phyloP scores from a whole-genome alignment of 331 rosid species.

The Malus hybrid region DNA sequence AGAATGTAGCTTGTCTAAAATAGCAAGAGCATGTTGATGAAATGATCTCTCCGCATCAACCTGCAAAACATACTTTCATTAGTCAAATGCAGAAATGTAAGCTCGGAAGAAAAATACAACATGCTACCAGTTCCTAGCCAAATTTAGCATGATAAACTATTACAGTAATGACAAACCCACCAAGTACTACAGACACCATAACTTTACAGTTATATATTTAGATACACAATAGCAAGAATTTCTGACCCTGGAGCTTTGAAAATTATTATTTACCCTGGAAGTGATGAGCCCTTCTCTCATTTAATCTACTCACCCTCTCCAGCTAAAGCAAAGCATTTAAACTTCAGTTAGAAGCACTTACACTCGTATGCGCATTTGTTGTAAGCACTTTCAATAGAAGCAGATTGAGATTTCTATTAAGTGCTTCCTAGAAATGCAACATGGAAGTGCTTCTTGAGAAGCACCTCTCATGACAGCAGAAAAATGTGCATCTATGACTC shows the following conservation, averaged over 20 bases:
- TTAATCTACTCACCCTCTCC: background rate
- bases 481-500: background rate
- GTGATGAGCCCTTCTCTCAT: background rate
- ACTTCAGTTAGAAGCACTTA: background rate
- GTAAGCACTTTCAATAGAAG: too few species aligned
- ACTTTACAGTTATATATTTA: background rate
- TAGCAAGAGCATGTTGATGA: slow-evolving; percentile 67
- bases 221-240: background rate
- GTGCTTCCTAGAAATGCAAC: too few species aligned
- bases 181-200: background rate
- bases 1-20: slow-evolving; percentile 62
- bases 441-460: too few species aligned
- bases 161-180: background rate
- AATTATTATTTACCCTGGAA: background rate
- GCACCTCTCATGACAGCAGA: background rate
- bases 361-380: background rate
- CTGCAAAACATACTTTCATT: slow-evolving; percentile 26
- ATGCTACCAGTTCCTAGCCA: background rate
- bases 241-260: background rate
- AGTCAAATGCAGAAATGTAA: background rate
- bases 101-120: background rate
- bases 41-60: slow-evolving; percentile 78
- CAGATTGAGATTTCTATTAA: too few species aligned
- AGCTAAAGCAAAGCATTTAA: background rate
- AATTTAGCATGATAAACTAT: background rate